A percentile compares a stretch with the other conserved stretches of the same genome.
These are phyloP conservation scores for Diaporthe amygdali DNA, from an alignment of 2,329 filamentous ascomycete species.

Conservation along the genomic window DNA sequence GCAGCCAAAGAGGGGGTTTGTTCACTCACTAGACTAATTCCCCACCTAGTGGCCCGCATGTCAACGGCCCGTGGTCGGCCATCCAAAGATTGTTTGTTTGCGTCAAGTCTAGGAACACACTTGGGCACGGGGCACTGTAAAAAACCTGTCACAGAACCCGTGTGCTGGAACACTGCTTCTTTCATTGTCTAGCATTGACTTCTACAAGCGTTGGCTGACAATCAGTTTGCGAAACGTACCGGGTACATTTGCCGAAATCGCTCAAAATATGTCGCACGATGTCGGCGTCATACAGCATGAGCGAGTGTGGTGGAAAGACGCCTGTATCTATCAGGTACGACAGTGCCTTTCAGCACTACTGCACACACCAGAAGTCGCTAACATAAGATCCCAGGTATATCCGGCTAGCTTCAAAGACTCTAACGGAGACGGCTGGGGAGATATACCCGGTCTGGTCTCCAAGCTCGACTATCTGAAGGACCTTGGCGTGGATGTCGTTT, in stretches of 20 bases:
- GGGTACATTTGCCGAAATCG: neutral
- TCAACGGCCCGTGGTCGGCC: neutral
- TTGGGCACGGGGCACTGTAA: neutral
- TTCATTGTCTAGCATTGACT: neutral
- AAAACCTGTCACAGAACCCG: neutral
- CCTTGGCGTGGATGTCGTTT: conserved; percentile 67
- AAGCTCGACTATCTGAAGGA: conserved; percentile 68
- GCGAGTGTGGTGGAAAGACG: conserved; percentile 52
- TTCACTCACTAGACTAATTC: too few species aligned
- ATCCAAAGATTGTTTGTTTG: neutral
- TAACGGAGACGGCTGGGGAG: conserved; percentile 56
- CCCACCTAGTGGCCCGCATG: neutral
- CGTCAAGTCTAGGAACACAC: neutral
- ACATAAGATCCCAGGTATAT: conserved; percentile 50
- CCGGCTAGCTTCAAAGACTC: conserved; percentile 64
- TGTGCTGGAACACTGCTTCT: neutral
- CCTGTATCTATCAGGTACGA: conserved; percentile 42
- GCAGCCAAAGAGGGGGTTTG: conserved; percentile 3
- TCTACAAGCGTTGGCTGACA: neutral
- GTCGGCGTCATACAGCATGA: conserved; percentile 8
- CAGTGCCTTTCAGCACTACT: too few species aligned
- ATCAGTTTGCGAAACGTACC: rapidly evolving
- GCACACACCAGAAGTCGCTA: neutral
- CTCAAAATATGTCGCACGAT: neutral
- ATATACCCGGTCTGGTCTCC: conserved; percentile 58